Evolutionary conservation across 805 yeast genomes (phyloP).

Genomic region (Wickerhamomyces bovis): DNA sequence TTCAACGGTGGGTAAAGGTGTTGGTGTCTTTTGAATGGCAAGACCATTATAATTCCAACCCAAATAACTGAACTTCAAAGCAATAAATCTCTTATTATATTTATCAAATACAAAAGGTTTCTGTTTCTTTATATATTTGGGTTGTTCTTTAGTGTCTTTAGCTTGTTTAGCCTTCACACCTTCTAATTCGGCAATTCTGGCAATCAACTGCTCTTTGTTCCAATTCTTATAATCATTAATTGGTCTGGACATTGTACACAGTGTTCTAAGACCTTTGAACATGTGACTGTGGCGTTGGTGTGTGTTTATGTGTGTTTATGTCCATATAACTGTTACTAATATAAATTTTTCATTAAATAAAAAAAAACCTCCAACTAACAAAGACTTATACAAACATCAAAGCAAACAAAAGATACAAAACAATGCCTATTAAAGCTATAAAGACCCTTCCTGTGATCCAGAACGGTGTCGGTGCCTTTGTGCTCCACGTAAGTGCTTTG

Average conservation of each 20-base stretch:
- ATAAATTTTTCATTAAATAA: too few relatives aligned
- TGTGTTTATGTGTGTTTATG: too few relatives aligned
- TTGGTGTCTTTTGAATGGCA: constrained; percentile 70
- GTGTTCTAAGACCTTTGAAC: neutral
- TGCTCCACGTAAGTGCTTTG: constrained; percentile 49
- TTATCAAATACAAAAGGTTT: constrained; percentile 61
- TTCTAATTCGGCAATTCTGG: constrained; percentile 53
- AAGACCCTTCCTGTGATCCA: constrained; percentile 54
- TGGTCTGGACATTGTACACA: constrained; percentile 4
- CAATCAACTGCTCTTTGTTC: constrained; percentile 61
- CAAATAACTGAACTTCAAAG: constrained; percentile 75
- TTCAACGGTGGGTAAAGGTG: constrained; percentile 85
- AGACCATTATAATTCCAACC: constrained; percentile 96
- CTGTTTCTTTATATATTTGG: constrained; percentile 20
- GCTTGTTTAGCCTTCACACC: constrained; percentile 6
- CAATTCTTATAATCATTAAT: constrained; percentile 45
- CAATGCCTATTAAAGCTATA: constrained; percentile 54
- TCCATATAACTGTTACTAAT: too few relatives aligned
- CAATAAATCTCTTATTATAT: constrained; percentile 61
- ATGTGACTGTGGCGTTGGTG: neutral
- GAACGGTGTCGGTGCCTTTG: constrained; percentile 72
- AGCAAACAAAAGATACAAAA: too few relatives aligned
- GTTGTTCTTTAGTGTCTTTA: too few relatives aligned
- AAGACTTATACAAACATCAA: too few relatives aligned
- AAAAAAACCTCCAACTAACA: neutral